These are phyloP conservation scores for Rhizopus microsporus DNA, from an alignment of 371 early-diverging fungal species.

Conservation along the genomic window DNA sequence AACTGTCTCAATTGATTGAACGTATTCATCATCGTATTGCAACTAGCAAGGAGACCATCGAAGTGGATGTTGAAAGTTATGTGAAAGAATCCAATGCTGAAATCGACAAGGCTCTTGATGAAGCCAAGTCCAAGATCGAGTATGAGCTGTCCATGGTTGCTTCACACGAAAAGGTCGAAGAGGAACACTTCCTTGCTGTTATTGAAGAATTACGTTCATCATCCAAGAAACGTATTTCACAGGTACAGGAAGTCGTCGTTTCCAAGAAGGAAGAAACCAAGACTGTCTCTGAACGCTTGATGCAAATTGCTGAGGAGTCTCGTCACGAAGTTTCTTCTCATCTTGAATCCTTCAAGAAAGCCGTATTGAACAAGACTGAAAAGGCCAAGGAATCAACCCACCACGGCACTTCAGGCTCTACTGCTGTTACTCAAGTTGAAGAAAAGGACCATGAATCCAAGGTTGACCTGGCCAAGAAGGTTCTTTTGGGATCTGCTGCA, in stretches of 20 bases:
- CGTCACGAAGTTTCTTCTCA: constrained; percentile 23
- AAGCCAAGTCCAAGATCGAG: constrained; percentile 27
- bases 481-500: constrained; percentile 25
- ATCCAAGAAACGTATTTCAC: constrained; percentile 21
- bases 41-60: constrained; percentile 8
- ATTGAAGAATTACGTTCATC: constrained; percentile 22
- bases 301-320: constrained; percentile 29
- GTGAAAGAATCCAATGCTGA: constrained; percentile 14
- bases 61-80: constrained; percentile 17
- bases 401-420: constrained; percentile 3
- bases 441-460: constrained; percentile 15
- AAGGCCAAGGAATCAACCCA: constrained; percentile 10
- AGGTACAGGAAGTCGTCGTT: constrained; percentile 17
- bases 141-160: constrained; percentile 23
- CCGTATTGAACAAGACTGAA: constrained; percentile 15
- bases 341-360: constrained; percentile 13
- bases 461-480: constrained; percentile 29
- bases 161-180: constrained; percentile 22
- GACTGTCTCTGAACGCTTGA: constrained; percentile 18
- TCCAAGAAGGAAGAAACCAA: constrained; percentile 18
- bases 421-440: constrained; percentile 7
- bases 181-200: constrained; percentile 22
- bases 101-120: constrained; percentile 22
- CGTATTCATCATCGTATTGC: constrained; percentile 18
- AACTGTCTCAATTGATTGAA: constrained; percentile 22